These are phyloP conservation scores for Achaetomium macrosporum DNA, from an alignment of 2,329 filamentous ascomycete genomes.

Conservation along the genomic window DNA sequence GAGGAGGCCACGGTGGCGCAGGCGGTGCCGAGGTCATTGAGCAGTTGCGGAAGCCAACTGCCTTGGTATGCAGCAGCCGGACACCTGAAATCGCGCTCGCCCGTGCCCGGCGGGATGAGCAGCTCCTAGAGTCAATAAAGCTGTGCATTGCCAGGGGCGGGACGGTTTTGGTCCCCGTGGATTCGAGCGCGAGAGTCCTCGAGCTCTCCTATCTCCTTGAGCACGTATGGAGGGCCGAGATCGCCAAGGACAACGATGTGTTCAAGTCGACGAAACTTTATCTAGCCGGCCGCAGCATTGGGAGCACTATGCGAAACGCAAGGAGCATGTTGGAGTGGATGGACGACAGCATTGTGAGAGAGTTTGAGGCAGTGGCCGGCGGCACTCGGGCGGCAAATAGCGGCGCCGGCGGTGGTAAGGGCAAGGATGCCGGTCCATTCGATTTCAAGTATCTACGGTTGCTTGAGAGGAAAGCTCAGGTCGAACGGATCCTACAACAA, in stretches of 20 bases:
- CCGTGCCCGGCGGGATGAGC: conserved; percentile 76
- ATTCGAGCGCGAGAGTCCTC: conserved; percentile 89
- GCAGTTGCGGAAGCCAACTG: conserved; percentile 86
- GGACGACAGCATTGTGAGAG: conserved; percentile 89
- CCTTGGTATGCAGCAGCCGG: conserved; percentile 83
- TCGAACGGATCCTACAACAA: conserved; percentile 61
- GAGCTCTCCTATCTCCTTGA: conserved; percentile 91
- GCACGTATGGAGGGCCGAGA: conserved; percentile 75
- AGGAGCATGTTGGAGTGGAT: conserved; percentile 99
- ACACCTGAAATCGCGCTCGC: conserved; percentile 61
- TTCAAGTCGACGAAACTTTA: conserved; percentile 60
- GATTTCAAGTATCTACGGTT: conserved; percentile 83
- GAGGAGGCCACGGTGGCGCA: conserved; percentile 59
- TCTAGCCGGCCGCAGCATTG: conserved; percentile 77
- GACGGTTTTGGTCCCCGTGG: conserved; percentile 86
- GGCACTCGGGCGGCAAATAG: conserved; percentile 40
- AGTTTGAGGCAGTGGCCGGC: conserved; percentile 71
- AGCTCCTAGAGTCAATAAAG: conserved; percentile 75
- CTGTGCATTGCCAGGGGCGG: conserved; percentile 74
- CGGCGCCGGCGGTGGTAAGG: conserved; percentile 42
- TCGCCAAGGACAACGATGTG: conserved; percentile 44
- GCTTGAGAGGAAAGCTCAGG: conserved; percentile 73
- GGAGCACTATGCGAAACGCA: conserved; percentile 83
- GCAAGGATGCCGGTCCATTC: conserved; percentile 65
- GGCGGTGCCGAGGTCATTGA: conserved; percentile 89